A percentile compares a stretch with the other conserved stretches of the same genome.
Conservation (phyloP, 345 rosid species). For the Cardamine resedifolia region DNA sequence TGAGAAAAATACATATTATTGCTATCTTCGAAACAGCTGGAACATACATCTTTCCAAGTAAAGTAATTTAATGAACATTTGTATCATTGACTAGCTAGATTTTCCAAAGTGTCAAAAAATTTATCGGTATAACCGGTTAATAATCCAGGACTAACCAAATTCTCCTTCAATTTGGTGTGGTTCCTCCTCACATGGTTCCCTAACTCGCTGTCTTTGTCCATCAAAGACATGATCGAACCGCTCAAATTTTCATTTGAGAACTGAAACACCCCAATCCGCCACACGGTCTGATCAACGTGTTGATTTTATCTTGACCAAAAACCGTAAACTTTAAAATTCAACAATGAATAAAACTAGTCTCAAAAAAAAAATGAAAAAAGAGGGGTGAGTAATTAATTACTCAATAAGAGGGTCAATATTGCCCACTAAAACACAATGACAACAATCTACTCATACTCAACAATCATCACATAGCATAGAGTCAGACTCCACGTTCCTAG, state of each 20-base stretch:
- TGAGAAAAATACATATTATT: too few relatives aligned
- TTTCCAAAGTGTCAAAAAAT: conserved; percentile 10
- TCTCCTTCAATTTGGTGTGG: conserved; percentile 32
- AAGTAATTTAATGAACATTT: neutral
- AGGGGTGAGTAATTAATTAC: too few relatives aligned
- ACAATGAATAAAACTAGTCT: too few relatives aligned
- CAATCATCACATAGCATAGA: neutral
- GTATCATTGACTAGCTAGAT: too few relatives aligned
- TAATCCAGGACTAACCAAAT: conserved; percentile 15
- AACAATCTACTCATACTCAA: too few relatives aligned
- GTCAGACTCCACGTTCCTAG: neutral
- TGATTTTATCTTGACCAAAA: too few relatives aligned
- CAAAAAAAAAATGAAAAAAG: too few relatives aligned
- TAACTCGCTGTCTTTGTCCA: conserved; percentile 36
- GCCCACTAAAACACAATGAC: too few relatives aligned
- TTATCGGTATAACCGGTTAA: neutral
- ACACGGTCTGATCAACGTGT: too few relatives aligned
- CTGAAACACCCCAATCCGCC: too few relatives aligned
- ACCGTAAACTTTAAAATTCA: too few relatives aligned
- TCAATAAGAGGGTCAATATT: too few relatives aligned
- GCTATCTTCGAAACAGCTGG: neutral
- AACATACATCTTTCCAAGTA: neutral
- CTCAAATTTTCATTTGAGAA: conserved; percentile 38
- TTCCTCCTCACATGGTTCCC: conserved; percentile 26
- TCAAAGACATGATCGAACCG: conserved; percentile 26